Base-by-base conservation (phyloP, 768 basidiomycete genomes). In the Podaxis rugospora region DNA sequence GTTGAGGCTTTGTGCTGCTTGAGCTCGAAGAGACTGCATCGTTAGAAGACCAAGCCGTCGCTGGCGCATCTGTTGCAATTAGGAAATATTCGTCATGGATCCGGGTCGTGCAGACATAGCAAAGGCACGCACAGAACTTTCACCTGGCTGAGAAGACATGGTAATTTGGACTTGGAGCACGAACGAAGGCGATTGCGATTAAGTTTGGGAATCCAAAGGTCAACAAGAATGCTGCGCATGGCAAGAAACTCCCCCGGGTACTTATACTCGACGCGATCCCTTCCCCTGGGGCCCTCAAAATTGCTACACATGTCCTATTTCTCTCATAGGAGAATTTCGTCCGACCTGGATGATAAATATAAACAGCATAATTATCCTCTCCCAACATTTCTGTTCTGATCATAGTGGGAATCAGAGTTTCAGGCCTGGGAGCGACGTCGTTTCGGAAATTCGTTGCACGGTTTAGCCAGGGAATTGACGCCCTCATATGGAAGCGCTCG, bases 321-420 rank as follows among this genome's bases (percentile, higher is more conserved):
- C 59, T 52, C 51, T 60, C 59, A 53, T 51, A 60, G 40, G 50
- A 36, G 2, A 9, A 21, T 53, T 60, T 60, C 51, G 51, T 44
- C 59, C 59, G 59, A 60, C 16, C 28, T 36, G n/a, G 16, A 21
- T 21, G 32, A 44, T 35, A 32, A 42, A 5, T 54, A 60, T 46
- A 42, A 42, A 60, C 23, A 36, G 40, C 32, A 10, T 21, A 35
- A 32, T n/a, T 32, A 2, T 52, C 37, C 40, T 51, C 50, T 25
- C 18, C 11, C 49, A 28, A 59, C 51, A 52, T 32, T 21, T 9
- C n/a, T 28, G n/a, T 52, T 7, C 28, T 42, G 11, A 14, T 16
- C 27, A 28, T 11, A 21, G 39, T 59, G 51, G 58, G 58, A 59
- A 59, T 0, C 16, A n/a, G 21, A 14, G 25, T 36, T 21, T 23